phyloP scores from a whole-genome alignment of 257 asterid genomes.

The Rhazya stricta region DNA sequence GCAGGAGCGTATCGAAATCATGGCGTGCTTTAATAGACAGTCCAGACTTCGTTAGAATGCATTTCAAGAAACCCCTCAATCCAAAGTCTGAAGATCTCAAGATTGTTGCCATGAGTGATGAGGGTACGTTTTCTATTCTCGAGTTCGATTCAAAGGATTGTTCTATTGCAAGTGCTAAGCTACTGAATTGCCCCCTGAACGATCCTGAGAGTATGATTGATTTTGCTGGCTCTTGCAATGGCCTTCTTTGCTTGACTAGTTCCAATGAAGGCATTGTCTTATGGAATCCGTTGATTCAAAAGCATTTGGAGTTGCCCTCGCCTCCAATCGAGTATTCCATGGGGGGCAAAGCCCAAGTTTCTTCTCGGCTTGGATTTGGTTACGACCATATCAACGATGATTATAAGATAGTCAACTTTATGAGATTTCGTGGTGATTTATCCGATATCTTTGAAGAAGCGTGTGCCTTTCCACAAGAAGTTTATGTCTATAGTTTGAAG shows the following conservation, averaged over 20 bases:
- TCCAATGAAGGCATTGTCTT: background rate
- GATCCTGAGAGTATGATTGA: too few relatives aligned
- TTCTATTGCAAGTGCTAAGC: background rate
- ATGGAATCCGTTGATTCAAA: slow-evolving; percentile 4
- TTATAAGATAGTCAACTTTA: background rate
- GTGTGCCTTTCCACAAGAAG: background rate
- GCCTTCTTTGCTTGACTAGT: slow-evolving; percentile 7
- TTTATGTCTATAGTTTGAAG: slow-evolving; percentile 1
- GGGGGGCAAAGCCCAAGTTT: background rate
- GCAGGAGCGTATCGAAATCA: slow-evolving; percentile 12
- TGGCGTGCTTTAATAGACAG: slow-evolving; percentile 15
- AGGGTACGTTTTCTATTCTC: background rate
- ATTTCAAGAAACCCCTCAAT: background rate
- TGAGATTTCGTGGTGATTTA: too few relatives aligned
- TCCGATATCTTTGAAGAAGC: background rate
- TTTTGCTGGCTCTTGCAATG: slow-evolving; percentile 12
- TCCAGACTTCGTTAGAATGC: background rate
- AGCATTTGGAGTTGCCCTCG: slow-evolving; percentile 1
- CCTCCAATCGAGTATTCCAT: background rate
- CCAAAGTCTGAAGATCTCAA: background rate
- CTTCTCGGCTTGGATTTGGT: background rate
- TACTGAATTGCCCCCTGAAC: background rate
- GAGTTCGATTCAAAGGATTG: background rate
- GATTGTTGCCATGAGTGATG: background rate
- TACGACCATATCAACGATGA: background rate